A percentile compares a stretch with the other conserved stretches of the same genome.
These are phyloP conservation scores for Pontederia crassipes DNA, from an alignment of 176 grass and related monocot species.

Conservation along the genomic window DNA sequence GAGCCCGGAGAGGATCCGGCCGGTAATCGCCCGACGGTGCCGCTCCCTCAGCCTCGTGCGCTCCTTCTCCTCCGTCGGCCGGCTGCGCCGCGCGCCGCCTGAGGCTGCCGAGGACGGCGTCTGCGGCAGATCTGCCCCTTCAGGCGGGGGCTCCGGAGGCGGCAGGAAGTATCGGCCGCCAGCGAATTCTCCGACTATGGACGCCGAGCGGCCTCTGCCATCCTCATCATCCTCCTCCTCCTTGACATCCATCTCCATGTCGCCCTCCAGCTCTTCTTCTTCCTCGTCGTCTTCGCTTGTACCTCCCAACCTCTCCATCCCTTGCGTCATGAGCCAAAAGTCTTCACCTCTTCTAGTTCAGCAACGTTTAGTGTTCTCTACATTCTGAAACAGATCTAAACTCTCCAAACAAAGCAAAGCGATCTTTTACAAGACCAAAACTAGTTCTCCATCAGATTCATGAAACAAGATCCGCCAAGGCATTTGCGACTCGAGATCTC, in stretches of 20 bases:
- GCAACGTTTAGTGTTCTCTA: too few relatives aligned
- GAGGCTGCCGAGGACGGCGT: background rate
- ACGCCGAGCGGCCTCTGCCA: background rate
- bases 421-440: background rate
- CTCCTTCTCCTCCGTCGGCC: conserved; percentile 75
- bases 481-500: too few relatives aligned
- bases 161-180: conserved; percentile 11
- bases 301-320: conserved; percentile 14
- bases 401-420: too few relatives aligned
- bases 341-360: background rate
- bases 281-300: conserved; percentile 21
- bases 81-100: background rate
- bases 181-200: background rate
- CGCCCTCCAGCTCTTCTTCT: conserved; percentile 18
- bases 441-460: too few relatives aligned
- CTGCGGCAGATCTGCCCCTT: background rate
- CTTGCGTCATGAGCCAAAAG: conserved; percentile 1
- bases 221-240: conserved; percentile 23
- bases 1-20: conserved; percentile 65
- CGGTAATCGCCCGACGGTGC: conserved; percentile 67
- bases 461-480: too few relatives aligned
- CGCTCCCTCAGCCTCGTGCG: conserved; percentile 82
- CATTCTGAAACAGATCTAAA: too few relatives aligned
- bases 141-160: conserved; percentile 5
- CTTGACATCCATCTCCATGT: conserved; percentile 30